phyloP scores from a whole-genome alignment of 331 rosid genomes.

The Phaseolus coccineus region DNA sequence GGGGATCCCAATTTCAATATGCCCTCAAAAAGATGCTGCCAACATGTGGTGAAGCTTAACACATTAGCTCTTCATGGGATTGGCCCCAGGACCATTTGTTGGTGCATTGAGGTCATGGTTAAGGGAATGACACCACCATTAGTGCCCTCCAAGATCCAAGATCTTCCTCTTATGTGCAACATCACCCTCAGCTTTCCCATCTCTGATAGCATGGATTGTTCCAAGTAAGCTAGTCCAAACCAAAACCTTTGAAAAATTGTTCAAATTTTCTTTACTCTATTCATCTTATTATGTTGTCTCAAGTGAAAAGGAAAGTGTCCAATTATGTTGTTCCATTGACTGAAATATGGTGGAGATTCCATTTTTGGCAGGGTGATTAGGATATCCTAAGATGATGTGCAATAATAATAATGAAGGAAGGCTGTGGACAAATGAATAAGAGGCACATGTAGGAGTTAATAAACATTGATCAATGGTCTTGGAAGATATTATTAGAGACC shows the following conservation, averaged over 20 bases:
- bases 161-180: constrained; percentile 45
- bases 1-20: background rate
- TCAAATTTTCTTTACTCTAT: background rate
- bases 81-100: constrained; percentile 46
- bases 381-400: background rate
- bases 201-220: constrained; percentile 54
- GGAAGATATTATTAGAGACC: background rate
- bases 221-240: constrained; percentile 41
- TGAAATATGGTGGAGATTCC: constrained; percentile 11
- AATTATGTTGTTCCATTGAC: background rate
- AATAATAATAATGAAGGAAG: background rate
- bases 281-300: background rate
- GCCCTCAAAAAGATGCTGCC: constrained; percentile 42
- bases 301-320: background rate
- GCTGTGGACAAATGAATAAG: background rate
- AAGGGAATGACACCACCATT: constrained; percentile 42
- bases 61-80: constrained; percentile 32
- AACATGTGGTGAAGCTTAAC: constrained; percentile 35
- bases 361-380: constrained; percentile 38
- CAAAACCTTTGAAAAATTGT: background rate
- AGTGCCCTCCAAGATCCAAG: constrained; percentile 6
- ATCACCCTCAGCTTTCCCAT: constrained; percentile 53
- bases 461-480: background rate
- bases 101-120: constrained; percentile 47
- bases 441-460: background rate